Evolutionary conservation across 768 basidiomycete genomes (phyloP).

Genomic region (Mycena alexandri): DNA sequence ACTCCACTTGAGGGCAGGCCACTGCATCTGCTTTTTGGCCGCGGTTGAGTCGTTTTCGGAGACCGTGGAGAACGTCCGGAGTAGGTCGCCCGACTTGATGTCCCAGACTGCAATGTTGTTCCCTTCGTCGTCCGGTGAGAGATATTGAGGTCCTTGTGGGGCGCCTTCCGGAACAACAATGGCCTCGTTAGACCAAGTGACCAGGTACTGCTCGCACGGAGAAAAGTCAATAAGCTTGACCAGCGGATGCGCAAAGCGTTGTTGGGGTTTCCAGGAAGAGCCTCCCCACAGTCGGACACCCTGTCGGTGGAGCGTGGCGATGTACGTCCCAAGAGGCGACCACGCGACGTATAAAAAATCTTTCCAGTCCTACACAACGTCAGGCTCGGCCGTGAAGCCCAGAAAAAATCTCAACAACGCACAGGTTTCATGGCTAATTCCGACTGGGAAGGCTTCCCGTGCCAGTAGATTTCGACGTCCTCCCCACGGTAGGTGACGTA

Average conservation of each 20-base stretch:
- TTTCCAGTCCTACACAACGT: constrained; percentile 83
- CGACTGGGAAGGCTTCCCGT: constrained; percentile 89
- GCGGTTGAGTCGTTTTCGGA: constrained; percentile 69
- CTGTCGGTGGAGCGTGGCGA: constrained; percentile 93
- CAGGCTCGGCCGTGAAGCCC: constrained; percentile 22
- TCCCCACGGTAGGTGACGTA: constrained; percentile 95
- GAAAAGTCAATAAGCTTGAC: constrained; percentile 98
- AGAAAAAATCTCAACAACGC: constrained; percentile 43
- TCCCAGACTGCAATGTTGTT: constrained; percentile 99
- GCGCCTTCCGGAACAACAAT: constrained; percentile 88
- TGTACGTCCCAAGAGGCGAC: constrained; percentile 96
- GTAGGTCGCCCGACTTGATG: constrained; percentile 90
- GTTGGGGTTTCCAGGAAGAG: constrained; percentile 86
- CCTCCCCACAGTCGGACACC: constrained; percentile 98
- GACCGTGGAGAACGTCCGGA: constrained; percentile 88
- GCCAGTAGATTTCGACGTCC: constrained; percentile 92
- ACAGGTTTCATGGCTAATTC: constrained; percentile 87
- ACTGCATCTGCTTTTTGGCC: constrained; percentile 86
- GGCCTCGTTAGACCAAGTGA: constrained; percentile 97
- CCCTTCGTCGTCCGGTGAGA: constrained; percentile 95
- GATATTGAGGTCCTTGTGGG: constrained; percentile 84
- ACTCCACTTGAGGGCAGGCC: constrained; percentile 98
- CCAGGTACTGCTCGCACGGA: constrained; percentile 94
- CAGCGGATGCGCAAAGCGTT: constrained; percentile 94
- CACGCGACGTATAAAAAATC: constrained; percentile 94